These are phyloP conservation scores for Lathyrus oleraceus DNA, from an alignment of 306 rosid genomes.

Conservation along the genomic window DNA sequence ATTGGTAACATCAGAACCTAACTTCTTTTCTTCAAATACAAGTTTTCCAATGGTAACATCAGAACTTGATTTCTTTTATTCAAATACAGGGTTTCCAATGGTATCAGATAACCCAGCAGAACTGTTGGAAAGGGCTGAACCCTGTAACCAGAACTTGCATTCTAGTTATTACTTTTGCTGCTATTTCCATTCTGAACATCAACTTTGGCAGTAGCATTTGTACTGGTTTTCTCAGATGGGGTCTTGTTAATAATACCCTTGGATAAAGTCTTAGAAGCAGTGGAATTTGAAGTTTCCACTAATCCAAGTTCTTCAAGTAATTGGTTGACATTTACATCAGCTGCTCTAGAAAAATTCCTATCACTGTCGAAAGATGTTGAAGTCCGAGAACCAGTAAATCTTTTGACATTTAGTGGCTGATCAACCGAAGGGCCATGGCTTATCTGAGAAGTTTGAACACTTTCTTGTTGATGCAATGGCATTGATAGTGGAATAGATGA, in stretches of 20 bases:
- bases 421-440: conserved; percentile 62
- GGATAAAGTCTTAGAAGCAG: conserved; percentile 47
- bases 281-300: conserved; percentile 55
- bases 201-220: conserved; percentile 49
- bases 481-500: conserved; percentile 69
- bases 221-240: conserved; percentile 40
- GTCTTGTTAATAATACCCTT: conserved; percentile 40
- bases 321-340: conserved; percentile 61
- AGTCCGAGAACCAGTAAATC: conserved; percentile 56
- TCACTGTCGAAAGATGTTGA: conserved; percentile 60
- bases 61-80: too few species aligned
- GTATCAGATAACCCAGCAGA: too few species aligned
- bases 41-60: too few species aligned
- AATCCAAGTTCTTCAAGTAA: conserved; percentile 81
- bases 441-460: conserved; percentile 57
- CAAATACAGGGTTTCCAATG: too few species aligned
- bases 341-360: conserved; percentile 52
- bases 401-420: conserved; percentile 52
- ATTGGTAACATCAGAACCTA: too few species aligned
- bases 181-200: conserved; percentile 50
- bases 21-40: too few species aligned
- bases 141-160: conserved; percentile 44
- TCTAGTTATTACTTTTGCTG: conserved; percentile 49
- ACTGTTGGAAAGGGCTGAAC: conserved; percentile 52
- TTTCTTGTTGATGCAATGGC: conserved; percentile 72